Evolutionary conservation across 768 basidiomycete genomes (phyloP).

Genomic region (Clathrus columnatus): DNA sequence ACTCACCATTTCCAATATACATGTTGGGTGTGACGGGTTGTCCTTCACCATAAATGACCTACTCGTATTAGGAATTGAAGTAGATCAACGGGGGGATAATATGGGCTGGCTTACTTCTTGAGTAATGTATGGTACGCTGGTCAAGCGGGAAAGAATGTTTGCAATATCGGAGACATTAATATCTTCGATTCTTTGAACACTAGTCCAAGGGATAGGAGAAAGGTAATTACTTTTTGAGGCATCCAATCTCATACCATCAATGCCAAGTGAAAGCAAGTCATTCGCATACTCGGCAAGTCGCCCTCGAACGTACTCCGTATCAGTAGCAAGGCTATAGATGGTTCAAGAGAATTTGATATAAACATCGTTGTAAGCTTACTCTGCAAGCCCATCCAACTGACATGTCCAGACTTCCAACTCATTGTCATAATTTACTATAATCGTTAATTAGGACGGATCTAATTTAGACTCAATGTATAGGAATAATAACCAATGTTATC

Average conservation of each 20-base stretch:
- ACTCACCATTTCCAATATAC: slow-evolving; percentile 38
- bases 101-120: slow-evolving; percentile 34
- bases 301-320: slow-evolving; percentile 49
- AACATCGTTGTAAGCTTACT: slow-evolving; percentile 30
- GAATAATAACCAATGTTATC: slow-evolving; percentile 33
- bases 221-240: slow-evolving; percentile 49
- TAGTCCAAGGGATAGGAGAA: neutral
- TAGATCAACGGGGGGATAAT: neutral
- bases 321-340: slow-evolving; percentile 37
- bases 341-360: neutral
- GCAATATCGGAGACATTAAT: slow-evolving; percentile 44
- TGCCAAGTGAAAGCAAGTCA: slow-evolving; percentile 52
- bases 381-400: slow-evolving; percentile 41
- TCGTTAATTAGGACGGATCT: neutral
- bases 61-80: neutral
- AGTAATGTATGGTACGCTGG: slow-evolving; percentile 42
- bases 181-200: slow-evolving; percentile 28
- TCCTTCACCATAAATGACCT: slow-evolving; percentile 34
- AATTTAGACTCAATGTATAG: neutral
- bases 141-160: slow-evolving; percentile 42
- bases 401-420: slow-evolving; percentile 46
- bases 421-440: slow-evolving; percentile 39
- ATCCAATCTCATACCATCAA: slow-evolving; percentile 55
- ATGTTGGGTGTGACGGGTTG: slow-evolving; percentile 47
- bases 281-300: slow-evolving; percentile 49